These are phyloP conservation scores for Talaromyces albobiverticillius DNA, from an alignment of 2,329 filamentous ascomycete genomes.

Conservation along the genomic window DNA sequence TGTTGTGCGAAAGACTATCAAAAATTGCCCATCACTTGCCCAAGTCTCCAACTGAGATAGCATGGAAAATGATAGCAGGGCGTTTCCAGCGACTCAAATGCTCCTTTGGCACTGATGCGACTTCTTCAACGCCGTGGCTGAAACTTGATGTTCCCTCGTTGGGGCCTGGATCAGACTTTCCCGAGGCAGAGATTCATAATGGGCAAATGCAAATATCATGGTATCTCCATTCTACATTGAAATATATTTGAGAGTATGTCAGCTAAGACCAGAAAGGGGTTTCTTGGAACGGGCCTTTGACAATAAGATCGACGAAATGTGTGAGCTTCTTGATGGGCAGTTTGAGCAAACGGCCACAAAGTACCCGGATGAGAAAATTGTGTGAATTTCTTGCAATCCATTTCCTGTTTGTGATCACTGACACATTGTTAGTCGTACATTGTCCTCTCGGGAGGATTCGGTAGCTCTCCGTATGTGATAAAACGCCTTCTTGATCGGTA, in stretches of 20 bases:
- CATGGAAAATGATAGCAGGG: slow-evolving; percentile 30
- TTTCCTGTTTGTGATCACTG: not conserved
- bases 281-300: slow-evolving; percentile 21
- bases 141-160: slow-evolving; percentile 28
- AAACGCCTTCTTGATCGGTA: slow-evolving; percentile 25
- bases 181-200: slow-evolving; percentile 26
- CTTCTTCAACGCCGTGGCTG: slow-evolving; percentile 23
- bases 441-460: slow-evolving; percentile 33
- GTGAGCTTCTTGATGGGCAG: slow-evolving; percentile 23
- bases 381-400: slow-evolving; percentile 14
- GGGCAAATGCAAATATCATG: slow-evolving; percentile 30
- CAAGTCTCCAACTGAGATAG: slow-evolving; percentile 19
- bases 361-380: slow-evolving; percentile 27
- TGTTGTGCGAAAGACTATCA: slow-evolving; percentile 22
- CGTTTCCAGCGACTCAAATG: slow-evolving; percentile 34
- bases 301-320: slow-evolving; percentile 28
- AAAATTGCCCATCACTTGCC: slow-evolving; percentile 20
- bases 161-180: slow-evolving; percentile 18
- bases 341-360: slow-evolving; percentile 22
- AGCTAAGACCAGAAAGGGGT: not conserved
- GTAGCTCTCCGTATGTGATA: slow-evolving; percentile 30
- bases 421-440: slow-evolving; percentile 23
- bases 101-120: slow-evolving; percentile 27
- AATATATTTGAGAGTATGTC: not conserved
- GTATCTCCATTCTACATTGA: slow-evolving; percentile 16